Base-by-base conservation (phyloP, 495 filamentous ascomycete genomes). In the Trichocladium antarcticum region DNA sequence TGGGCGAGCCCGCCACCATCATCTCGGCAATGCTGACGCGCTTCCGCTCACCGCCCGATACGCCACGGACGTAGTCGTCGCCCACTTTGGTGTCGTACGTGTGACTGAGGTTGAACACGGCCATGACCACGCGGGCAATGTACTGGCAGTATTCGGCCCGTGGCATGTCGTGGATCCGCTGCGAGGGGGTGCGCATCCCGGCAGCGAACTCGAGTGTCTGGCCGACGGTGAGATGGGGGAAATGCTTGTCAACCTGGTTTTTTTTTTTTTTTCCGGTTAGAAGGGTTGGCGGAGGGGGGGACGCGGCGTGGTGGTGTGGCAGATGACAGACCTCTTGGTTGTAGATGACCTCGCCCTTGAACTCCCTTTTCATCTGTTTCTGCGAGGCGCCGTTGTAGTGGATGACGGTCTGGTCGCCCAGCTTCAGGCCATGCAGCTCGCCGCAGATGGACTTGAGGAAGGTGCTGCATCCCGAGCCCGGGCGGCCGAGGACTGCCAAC, bases 401-500 rank as follows among this genome's bases (percentile, higher is more conserved):
- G n/a, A 80, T 63, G 16, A 61, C 55, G 0, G 74, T 70, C 15
- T 56, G 45, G 17, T 74, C 55, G 1, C 64, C 66, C 6, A 79
- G 42, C 4, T 56, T 43, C 47, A 78, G 64, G 2, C 74, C 75
- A 31, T 77, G 74, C 45, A 77, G 75, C 55, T 87, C 80, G 34
- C 84, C 84, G 6, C 80, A 74, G 12, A 89, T 67, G 8, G 81
- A 79, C 67, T 85, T 85, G 37, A 89, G 60, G 50, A 90, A 79
- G 4, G 85, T 89, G 3, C 50, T 61, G 50, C 60, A 67, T 15
- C 68, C 59, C 2, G 52, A 57, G 49, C 81, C 87, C 6, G 87
- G 87, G 14, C 80, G 75, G 14, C 85, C 86, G 12, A 94, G 72
- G 0, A 90, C 87, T 6, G 88, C 73, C 28, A 89, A 66, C 77